phyloP scores from a whole-genome alignment of 2,329 filamentous ascomycete species.

The Xylaria hypoxylon region DNA sequence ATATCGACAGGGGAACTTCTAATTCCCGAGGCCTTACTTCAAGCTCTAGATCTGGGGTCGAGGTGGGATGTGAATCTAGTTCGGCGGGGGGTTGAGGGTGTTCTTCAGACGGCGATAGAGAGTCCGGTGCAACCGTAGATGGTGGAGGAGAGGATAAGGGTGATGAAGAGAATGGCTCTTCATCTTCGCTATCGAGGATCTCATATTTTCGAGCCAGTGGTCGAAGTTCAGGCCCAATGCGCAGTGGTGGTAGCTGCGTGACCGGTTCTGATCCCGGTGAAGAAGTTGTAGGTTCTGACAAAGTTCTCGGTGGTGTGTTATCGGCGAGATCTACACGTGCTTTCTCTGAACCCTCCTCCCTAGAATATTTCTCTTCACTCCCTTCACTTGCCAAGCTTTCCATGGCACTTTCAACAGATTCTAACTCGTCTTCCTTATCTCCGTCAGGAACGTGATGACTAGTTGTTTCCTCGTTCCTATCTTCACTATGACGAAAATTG shows the following conservation, averaged over 20 bases:
- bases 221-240: constrained; percentile 22
- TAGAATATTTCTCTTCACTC: neutral
- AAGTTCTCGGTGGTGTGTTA: constrained; percentile 5
- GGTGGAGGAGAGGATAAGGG: constrained; percentile 27
- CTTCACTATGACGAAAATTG: neutral
- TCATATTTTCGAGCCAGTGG: constrained; percentile 19
- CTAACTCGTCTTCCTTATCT: neutral
- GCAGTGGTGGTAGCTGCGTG: constrained; percentile 34
- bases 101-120: constrained; percentile 11
- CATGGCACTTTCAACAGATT: neutral
- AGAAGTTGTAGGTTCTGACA: constrained; percentile 33
- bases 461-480: constrained; percentile 9
- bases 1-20: neutral
- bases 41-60: constrained; percentile 9
- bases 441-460: neutral
- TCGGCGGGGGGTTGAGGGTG: neutral
- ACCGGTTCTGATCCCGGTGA: constrained; percentile 17
- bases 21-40: neutral
- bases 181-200: constrained; percentile 57
- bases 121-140: constrained; percentile 12
- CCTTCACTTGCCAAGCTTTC: neutral
- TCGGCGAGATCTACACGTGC: constrained; percentile 1
- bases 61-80: neutral
- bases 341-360: neutral
- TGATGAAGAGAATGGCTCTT: constrained; percentile 49